Evolutionary conservation across 257 asterid genomes (phyloP), one percentile per base, ranked within the genome.

Genomic region (Sherardia arvensis): DNA sequence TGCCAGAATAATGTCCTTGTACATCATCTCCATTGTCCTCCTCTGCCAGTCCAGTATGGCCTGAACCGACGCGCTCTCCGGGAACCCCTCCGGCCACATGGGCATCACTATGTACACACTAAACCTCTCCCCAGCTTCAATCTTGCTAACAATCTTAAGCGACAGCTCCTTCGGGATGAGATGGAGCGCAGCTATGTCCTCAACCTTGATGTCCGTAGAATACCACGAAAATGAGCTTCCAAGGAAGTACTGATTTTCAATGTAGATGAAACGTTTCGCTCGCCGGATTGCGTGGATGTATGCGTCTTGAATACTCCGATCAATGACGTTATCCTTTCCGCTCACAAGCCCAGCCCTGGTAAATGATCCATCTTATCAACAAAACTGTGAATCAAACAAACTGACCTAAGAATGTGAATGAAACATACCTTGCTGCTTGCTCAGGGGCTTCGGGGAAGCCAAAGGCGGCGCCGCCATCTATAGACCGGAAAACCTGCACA

Each of bases 11-110:
- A 86, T 66, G 61, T 86, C 95, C 3, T 33, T 82, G 49, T 86
- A 86, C 95, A 86, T 86, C 95, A 86, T 84, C 68, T 77, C 71
- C 87, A 86, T 84, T 0, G 95, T 86, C 71, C 89, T 73, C 73
- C 69, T 84, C 66, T 86, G 95, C 95, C 95, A 86, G 56, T 75
- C 83, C 64, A 86, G 62, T 61, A 86, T 84, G 8, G 85, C 91
- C 57, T 86, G 95, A 15, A 84, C 91, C 0, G 91, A 68, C 0
- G 74, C 25, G 14, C 73, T 49, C 70, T 79, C 85, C 3, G 95
- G 95, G 21, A 10, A 66, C 22, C 95, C 95, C 73, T 86, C 95
- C 3, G 95, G 95, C 95, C 95, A 86, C 95, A 84, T 84, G 0
- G 95, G 95, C n/a, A 86, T 57, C 25, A 86, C 88, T 0, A 86